These are phyloP conservation scores for Phytophthora pistaciae DNA, from an alignment of 352 stramenopile species.

Conservation along the genomic window DNA sequence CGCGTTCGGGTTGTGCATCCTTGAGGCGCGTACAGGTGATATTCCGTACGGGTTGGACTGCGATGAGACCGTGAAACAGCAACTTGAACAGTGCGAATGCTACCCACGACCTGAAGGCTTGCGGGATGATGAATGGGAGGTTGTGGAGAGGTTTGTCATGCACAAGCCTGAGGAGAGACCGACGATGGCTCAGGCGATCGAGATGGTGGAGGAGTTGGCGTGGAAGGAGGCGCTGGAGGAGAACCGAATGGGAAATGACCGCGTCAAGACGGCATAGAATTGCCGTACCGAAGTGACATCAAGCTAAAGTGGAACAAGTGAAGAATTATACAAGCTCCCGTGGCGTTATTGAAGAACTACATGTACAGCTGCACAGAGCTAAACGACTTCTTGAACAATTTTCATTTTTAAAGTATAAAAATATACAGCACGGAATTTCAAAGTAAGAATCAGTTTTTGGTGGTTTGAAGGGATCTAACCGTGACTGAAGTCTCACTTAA, in stretches of 20 bases:
- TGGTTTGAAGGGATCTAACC: no score
- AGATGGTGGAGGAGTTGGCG: conserved; percentile 32
- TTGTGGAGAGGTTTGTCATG: conserved; percentile 26
- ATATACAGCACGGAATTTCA: no score
- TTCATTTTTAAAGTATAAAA: no score
- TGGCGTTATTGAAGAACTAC: no score
- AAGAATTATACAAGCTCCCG: no score
- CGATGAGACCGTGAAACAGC: conserved; percentile 20
- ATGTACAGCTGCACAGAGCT: no score
- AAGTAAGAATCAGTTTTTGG: no score
- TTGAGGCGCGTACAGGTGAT: conserved; percentile 27
- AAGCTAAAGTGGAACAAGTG: not conserved
- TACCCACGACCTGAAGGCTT: conserved; percentile 30
- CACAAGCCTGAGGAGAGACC: conserved; percentile 26
- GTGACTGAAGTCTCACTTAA: no score
- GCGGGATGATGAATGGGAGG: conserved; percentile 34
- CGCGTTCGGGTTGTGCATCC: conserved; percentile 34
- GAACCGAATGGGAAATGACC: not conserved
- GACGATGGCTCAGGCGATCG: conserved; percentile 23
- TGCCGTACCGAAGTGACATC: not conserved
- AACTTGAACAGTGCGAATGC: conserved; percentile 10
- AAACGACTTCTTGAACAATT: no score
- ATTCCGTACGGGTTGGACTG: conserved; percentile 27
- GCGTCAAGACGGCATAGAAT: conserved; percentile 1
- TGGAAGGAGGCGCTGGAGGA: conserved; percentile 24